These are phyloP conservation scores for Phytopythium aichiense DNA, from an alignment of 352 stramenopile species.

Conservation along the genomic window DNA sequence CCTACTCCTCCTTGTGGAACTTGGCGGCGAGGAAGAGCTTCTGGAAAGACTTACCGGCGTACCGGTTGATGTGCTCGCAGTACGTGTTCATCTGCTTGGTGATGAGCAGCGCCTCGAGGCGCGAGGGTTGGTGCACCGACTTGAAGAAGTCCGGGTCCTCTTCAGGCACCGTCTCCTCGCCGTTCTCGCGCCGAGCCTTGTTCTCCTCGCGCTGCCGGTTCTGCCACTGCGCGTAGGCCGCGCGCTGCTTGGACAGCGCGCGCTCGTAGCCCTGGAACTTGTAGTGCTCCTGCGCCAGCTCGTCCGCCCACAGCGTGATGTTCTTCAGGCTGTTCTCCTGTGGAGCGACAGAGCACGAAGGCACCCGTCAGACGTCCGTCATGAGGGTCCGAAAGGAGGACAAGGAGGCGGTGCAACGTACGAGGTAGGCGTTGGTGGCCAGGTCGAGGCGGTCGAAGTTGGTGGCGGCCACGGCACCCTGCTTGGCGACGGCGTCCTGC, in stretches of 20 bases:
- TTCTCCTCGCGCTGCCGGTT: conserved; percentile 87
- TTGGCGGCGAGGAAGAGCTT: conserved; percentile 89
- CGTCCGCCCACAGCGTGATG: conserved; percentile 96
- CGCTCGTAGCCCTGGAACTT: conserved; percentile 91
- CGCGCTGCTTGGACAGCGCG: conserved; percentile 80
- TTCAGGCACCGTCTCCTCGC: conserved; percentile 70
- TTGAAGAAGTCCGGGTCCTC: conserved; percentile 87
- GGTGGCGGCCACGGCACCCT: conserved; percentile 63
- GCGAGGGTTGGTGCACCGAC: conserved; percentile 82
- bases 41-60: conserved; percentile 88
- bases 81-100: conserved; percentile 93
- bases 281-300: conserved; percentile 94
- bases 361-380: background rate
- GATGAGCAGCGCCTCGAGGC: conserved; percentile 86
- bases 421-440: conserved; percentile 92
- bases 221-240: conserved; percentile 83
- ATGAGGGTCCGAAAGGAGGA: background rate
- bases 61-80: conserved; percentile 91
- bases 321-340: conserved; percentile 98
- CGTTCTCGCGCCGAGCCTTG: conserved; percentile 76
- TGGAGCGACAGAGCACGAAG: conserved; percentile 12
- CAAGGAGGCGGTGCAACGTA: conserved; percentile 10
- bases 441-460: conserved; percentile 96
- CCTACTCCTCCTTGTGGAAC: conserved; percentile 82
- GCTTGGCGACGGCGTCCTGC: conserved; percentile 75